These are phyloP conservation scores for Stachybotrys elegans DNA, from an alignment of 2,329 filamentous ascomycete genomes.

Conservation along the genomic window DNA sequence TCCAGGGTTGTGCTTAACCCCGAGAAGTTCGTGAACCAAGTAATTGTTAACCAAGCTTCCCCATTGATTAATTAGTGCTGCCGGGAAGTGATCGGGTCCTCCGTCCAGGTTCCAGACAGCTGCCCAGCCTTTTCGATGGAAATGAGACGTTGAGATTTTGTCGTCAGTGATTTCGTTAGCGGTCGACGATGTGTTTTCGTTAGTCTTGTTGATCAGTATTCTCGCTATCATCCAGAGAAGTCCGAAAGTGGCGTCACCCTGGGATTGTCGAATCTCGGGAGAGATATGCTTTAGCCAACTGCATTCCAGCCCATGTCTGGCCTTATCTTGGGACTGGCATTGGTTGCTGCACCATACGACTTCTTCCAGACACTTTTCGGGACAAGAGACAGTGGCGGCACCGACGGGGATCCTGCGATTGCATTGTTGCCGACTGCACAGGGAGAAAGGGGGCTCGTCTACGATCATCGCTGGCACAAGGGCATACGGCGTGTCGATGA, in stretches of 20 bases:
- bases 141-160: slow-evolving; percentile 3
- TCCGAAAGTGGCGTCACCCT: slow-evolving; percentile 8
- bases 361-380: slow-evolving; percentile 6
- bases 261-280: background rate
- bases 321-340: slow-evolving; percentile 5
- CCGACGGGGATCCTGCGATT: slow-evolving; percentile 2
- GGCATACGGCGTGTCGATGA: slow-evolving; percentile 9
- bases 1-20: background rate
- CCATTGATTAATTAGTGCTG: slow-evolving; percentile 4
- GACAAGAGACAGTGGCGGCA: background rate
- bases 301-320: slow-evolving; percentile 8
- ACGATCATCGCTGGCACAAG: slow-evolving; percentile 8
- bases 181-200: slow-evolving; percentile 1
- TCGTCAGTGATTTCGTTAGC: background rate
- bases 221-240: slow-evolving; percentile 9
- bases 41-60: background rate
- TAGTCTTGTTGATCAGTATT: slow-evolving; percentile 6
- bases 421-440: slow-evolving; percentile 8
- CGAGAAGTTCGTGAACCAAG: background rate
- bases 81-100: slow-evolving; percentile 1
- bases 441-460: slow-evolving; percentile 7
- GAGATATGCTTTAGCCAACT: slow-evolving; percentile 6
- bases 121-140: slow-evolving; percentile 6
- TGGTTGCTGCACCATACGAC: slow-evolving; percentile 8
- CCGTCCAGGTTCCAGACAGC: slow-evolving; percentile 8